These are phyloP conservation scores for Aspergillus steynii DNA, from an alignment of 495 filamentous ascomycete species.

Conservation along the genomic window DNA sequence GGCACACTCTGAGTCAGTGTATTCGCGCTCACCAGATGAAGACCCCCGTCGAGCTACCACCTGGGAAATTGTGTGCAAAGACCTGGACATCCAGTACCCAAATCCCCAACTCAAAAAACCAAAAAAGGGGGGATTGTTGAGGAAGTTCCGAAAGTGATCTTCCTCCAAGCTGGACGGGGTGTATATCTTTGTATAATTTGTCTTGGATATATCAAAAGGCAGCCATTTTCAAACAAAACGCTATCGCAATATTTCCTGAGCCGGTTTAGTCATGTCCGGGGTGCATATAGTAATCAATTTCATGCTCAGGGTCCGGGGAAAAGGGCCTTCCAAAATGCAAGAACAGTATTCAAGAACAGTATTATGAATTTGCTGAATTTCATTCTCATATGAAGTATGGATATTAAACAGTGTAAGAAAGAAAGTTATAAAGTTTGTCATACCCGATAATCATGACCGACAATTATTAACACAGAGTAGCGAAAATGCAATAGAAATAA, in stretches of 20 bases:
- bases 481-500: slow-evolving; percentile 21
- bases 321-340: background rate
- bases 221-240: too few relatives aligned
- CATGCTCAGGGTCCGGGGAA: too few relatives aligned
- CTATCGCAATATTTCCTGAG: too few relatives aligned
- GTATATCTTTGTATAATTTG: too few relatives aligned
- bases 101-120: background rate
- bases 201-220: too few relatives aligned
- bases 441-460: slow-evolving; percentile 6
- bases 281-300: too few relatives aligned
- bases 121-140: background rate
- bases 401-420: slow-evolving; percentile 16
- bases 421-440: slow-evolving; percentile 6
- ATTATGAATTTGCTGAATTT: background rate
- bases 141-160: background rate
- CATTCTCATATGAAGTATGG: slow-evolving; percentile 10
- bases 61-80: background rate
- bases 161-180: too few relatives aligned
- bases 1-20: background rate
- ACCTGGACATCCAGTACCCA: background rate
- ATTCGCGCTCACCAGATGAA: background rate
- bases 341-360: background rate
- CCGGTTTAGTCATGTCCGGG: too few relatives aligned
- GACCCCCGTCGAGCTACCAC: background rate
- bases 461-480: slow-evolving; percentile 28